Percentiles rank a stretch among this genome's conserved stretches.
These are phyloP conservation scores for Euphorbia pulcherrima DNA, from an alignment of 345 rosid genomes.

Conservation along the genomic window DNA sequence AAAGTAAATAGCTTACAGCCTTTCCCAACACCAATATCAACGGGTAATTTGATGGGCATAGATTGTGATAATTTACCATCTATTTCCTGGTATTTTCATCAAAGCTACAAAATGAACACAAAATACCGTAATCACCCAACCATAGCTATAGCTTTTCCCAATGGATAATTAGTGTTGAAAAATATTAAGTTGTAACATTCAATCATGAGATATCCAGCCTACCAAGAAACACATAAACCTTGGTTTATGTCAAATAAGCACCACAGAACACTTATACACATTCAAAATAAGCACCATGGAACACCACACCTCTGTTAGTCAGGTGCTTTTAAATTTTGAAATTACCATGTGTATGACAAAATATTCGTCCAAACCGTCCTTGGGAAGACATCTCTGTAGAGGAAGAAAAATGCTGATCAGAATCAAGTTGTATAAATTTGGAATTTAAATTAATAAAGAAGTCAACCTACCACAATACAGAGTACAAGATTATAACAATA, in stretches of 20 bases:
- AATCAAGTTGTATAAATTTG: constrained; percentile 2
- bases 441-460: not conserved
- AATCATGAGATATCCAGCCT: too few relatives aligned
- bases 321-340: not conserved
- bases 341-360: constrained; percentile 82
- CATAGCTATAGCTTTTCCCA: too few relatives aligned
- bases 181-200: too few relatives aligned
- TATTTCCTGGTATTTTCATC: not conserved
- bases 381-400: constrained; percentile 81
- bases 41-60: not conserved
- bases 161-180: too few relatives aligned
- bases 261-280: too few relatives aligned
- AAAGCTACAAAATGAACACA: not conserved
- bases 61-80: not conserved
- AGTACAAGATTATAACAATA: too few relatives aligned
- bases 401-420: constrained; percentile 17
- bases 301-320: not conserved
- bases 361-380: constrained; percentile 80
- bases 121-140: not conserved
- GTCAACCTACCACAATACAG: not conserved
- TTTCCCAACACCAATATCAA: not conserved
- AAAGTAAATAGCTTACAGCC: not conserved
- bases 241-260: not conserved
- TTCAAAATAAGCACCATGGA: too few relatives aligned
- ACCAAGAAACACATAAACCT: too few relatives aligned